Base-by-base conservation (phyloP, 305 asterid species). In the Nicotiana rustica region DNA sequence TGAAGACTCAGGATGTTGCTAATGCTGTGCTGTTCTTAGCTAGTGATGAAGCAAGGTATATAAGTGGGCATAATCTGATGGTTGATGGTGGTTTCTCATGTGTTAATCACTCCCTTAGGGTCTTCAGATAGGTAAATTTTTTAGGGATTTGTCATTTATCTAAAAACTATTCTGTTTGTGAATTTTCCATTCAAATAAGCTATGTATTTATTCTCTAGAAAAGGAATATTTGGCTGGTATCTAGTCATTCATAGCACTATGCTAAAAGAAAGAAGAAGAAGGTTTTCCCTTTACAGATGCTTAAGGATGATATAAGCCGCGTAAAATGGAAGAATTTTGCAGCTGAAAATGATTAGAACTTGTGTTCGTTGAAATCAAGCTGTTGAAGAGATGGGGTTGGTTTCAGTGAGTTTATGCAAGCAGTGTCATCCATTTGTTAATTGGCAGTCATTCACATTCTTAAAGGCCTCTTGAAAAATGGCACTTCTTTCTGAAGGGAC, bases 81-180 rank as follows among this genome's bases (percentile, higher is more conserved):
- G 92, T 96, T 10, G 99, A 96, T 84, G 99, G 99, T 31, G 98
- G 98, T 5, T 92, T 93, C 88, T 85, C 97, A 6, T 82, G 88
- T 60, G 75, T 91, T 4, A 91, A 93, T 85, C 98, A 96, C 84
- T 65, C 90, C 41, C 88, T 94, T 14, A 79, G 91, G 76, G 98
- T 94, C 14, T 96, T 92, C 67, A 86, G 91, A 52, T 94, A 76
- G 66, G 17, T 52, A 25, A n/a, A 76, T 76, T 47, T 76, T 15
- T 8, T 76, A 8, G 29, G 25, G 2, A 75, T 75, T 41, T 52
- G 47, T 75, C 79, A 75, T 25, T 13, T 52, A 12, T 12, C n/a
- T 10, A 52, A 52, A 14, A 52, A 52, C n/a, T 13, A 3, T 10
- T 25, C 25, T 15, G 47, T 75, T 29, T 75, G 66, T 76, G n/a